Conservation (phyloP, 2,329 filamentous ascomycete genomes). For the Trichoderma breve region DNA sequence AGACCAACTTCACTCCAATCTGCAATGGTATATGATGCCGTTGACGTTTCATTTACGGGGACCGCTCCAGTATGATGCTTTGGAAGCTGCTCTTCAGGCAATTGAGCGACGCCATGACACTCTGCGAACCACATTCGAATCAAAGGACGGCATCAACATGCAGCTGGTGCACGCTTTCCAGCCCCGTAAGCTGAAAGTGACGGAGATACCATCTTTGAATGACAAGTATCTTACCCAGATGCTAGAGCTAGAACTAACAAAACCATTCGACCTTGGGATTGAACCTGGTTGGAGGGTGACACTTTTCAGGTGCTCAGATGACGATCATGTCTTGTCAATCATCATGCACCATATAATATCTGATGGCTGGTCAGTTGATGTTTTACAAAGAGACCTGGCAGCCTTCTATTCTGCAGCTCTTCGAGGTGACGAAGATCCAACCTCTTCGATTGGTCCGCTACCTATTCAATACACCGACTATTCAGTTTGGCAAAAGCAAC, state of each 20-base stretch:
- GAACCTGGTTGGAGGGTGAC: neutral
- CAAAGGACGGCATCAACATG: neutral
- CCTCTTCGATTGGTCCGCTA: neutral
- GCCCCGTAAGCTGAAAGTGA: neutral
- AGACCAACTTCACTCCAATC: neutral
- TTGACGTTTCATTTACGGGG: neutral
- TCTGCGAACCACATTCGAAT: neutral
- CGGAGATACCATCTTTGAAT: neutral
- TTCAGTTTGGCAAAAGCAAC: neutral
- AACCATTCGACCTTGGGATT: neutral
- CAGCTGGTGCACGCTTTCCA: neutral
- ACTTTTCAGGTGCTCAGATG: neutral
- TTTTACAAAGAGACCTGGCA: neutral
- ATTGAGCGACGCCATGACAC: neutral
- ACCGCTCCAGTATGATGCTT: neutral
- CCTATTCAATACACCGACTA: neutral
- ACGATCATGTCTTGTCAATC: neutral
- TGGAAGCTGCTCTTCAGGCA: neutral
- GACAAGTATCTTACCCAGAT: neutral
- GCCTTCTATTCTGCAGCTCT: neutral
- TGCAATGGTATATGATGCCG: neutral
- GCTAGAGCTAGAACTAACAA: neutral
- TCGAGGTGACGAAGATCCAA: neutral
- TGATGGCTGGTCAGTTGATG: neutral
- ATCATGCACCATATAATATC: neutral